Evolutionary conservation across 331 rosid species (phyloP).

Genomic region (Cydonia oblonga): DNA sequence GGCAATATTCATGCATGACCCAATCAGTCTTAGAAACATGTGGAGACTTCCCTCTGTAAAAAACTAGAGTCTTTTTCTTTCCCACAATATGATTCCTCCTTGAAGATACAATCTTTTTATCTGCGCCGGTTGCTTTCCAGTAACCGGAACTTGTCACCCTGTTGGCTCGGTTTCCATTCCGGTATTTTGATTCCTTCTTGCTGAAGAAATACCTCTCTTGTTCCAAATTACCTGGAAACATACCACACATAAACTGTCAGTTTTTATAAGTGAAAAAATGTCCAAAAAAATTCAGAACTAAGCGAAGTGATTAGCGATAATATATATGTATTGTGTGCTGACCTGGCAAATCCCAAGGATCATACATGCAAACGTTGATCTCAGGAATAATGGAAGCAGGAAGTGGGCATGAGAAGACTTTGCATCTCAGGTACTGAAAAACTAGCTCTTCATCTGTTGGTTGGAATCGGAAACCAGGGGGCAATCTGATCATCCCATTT

Average conservation of each 20-base stretch:
- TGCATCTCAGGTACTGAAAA: conserved; percentile 67
- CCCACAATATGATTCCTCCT: conserved; percentile 31
- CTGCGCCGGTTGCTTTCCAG: conserved; percentile 81
- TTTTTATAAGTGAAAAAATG: background rate
- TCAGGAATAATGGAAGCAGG: conserved; percentile 87
- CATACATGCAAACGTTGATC: conserved; percentile 48
- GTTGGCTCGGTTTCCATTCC: conserved; percentile 53
- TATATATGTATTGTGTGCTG: background rate
- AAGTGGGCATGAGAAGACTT: conserved; percentile 56
- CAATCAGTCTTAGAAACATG: conserved; percentile 54
- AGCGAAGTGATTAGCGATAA: background rate
- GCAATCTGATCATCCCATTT: conserved; percentile 63
- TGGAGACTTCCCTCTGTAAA: conserved; percentile 51
- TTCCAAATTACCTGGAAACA: conserved; percentile 24
- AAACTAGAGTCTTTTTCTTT: conserved; percentile 56
- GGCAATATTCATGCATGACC: conserved; percentile 82
- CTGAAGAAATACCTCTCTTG: conserved; percentile 68
- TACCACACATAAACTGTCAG: background rate
- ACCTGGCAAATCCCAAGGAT: conserved; percentile 97
- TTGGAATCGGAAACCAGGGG: conserved; percentile 92
- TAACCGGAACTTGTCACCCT: conserved; percentile 62
- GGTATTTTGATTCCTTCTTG: conserved; percentile 44
- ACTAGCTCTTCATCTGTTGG: conserved; percentile 92
- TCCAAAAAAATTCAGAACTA: background rate
- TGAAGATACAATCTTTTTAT: conserved; percentile 45